These are phyloP conservation scores for Boletus patriciae DNA, from an alignment of 768 basidiomycete genomes.

Conservation along the genomic window DNA sequence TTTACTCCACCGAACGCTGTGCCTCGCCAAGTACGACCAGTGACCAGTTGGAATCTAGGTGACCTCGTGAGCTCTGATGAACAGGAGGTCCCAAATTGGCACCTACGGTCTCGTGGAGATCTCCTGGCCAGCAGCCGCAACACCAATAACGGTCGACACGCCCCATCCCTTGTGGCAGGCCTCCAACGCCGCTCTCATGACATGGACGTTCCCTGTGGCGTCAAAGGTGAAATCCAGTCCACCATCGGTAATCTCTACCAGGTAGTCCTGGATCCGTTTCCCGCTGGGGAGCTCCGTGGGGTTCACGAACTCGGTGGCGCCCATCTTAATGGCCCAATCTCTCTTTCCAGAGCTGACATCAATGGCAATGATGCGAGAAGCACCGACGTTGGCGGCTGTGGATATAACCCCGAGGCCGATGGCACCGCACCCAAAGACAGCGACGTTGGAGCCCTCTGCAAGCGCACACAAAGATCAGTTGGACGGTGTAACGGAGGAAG, in stretches of 20 bases:
- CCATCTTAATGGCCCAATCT: constrained; percentile 87
- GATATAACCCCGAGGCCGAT: constrained; percentile 93
- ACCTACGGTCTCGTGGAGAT: constrained; percentile 85
- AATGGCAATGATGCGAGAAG: constrained; percentile 87
- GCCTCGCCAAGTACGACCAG: constrained; percentile 93
- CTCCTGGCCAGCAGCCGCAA: constrained; percentile 96
- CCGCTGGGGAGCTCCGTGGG: constrained; percentile 71
- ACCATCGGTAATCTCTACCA: constrained; percentile 93
- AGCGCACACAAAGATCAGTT: not conserved
- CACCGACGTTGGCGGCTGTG: constrained; percentile 73
- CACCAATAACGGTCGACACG: constrained; percentile 92
- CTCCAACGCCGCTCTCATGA: constrained; percentile 94
- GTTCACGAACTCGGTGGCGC: constrained; percentile 94
- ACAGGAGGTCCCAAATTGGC: not conserved
- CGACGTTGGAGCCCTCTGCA: constrained; percentile 80
- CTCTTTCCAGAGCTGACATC: constrained; percentile 89
- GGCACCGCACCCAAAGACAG: constrained; percentile 95
- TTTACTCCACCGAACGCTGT: constrained; percentile 97
- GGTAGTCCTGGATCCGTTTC: constrained; percentile 82
- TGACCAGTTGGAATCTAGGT: constrained; percentile 62
- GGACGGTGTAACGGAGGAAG: not conserved
- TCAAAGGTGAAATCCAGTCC: constrained; percentile 98
- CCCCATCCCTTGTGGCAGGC: constrained; percentile 99
- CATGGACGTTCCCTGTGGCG: constrained; percentile 91
- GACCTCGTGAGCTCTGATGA: constrained; percentile 7